Conservation (phyloP, 2,329 filamentous ascomycete genomes). For the Truncatella angustata region DNA sequence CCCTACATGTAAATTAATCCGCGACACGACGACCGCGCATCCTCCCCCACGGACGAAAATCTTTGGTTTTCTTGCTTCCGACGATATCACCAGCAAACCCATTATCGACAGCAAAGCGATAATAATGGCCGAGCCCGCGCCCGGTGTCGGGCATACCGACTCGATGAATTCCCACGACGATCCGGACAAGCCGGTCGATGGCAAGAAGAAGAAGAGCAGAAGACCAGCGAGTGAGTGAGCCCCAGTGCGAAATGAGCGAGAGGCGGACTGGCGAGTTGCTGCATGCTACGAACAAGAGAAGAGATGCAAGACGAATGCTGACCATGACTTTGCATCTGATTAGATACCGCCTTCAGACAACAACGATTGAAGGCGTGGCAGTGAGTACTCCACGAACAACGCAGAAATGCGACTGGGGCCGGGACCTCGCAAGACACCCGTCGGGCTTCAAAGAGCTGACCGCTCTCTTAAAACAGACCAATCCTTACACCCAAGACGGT, state of each 20-base stretch:
- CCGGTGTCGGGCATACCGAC: constrained; percentile 45
- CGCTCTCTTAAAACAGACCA: constrained; percentile 61
- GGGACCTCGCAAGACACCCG: too few relatives aligned
- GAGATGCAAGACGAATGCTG: constrained; percentile 10
- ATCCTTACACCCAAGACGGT: constrained; percentile 89
- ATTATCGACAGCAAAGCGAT: too few relatives aligned
- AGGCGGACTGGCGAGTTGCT: not conserved
- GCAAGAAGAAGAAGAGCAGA: constrained; percentile 87
- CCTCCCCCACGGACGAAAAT: not conserved
- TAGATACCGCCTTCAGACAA: constrained; percentile 95
- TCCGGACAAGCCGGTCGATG: constrained; percentile 57
- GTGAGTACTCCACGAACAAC: constrained; percentile 53
- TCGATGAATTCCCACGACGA: constrained; percentile 56
- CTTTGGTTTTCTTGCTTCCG: not conserved
- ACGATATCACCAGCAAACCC: not conserved
- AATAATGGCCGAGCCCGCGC: constrained; percentile 47
- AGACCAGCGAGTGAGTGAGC: constrained; percentile 75
- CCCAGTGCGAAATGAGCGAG: constrained; percentile 27
- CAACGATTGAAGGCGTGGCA: constrained; percentile 99
- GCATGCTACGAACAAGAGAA: not conserved
- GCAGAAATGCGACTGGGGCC: constrained; percentile 11
- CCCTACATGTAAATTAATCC: too few relatives aligned
- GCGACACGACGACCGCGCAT: not conserved
- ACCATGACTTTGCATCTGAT: not conserved
- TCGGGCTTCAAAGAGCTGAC: too few relatives aligned